These are phyloP conservation scores for Penicillium cinerascens DNA, from an alignment of 495 filamentous ascomycete species.

Conservation along the genomic window DNA sequence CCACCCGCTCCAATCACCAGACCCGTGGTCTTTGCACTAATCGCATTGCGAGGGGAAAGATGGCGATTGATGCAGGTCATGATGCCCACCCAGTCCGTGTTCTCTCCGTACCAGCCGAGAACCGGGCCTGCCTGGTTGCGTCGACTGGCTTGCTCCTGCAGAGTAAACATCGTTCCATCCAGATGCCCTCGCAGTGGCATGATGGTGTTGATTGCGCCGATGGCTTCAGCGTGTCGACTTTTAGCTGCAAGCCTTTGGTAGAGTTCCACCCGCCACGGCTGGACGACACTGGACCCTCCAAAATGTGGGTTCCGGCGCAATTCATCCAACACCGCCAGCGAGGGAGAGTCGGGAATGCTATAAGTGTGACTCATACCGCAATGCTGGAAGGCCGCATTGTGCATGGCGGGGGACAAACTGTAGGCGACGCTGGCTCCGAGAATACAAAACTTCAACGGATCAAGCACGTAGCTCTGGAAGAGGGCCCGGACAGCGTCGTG, in stretches of 20 bases:
- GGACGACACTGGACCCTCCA: conserved; percentile 68
- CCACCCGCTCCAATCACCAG: conserved; percentile 78
- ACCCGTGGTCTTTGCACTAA: conserved; percentile 64
- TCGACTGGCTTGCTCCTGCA: conserved; percentile 58
- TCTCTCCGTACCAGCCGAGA: conserved; percentile 72
- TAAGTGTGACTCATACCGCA: conserved; percentile 73
- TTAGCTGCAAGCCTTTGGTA: conserved; percentile 64
- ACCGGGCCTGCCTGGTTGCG: conserved; percentile 64
- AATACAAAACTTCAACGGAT: conserved; percentile 71
- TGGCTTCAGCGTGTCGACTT: conserved; percentile 72
- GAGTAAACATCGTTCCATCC: conserved; percentile 61
- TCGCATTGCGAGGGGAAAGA: conserved; percentile 74
- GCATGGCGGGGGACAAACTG: conserved; percentile 76
- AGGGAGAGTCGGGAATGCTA: conserved; percentile 58
- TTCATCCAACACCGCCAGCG: conserved; percentile 60
- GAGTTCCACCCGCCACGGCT: conserved; percentile 73
- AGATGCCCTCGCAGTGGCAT: conserved; percentile 64
- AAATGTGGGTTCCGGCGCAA: conserved; percentile 63
- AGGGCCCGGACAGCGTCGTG: conserved; percentile 55
- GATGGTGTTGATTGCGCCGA: conserved; percentile 81
- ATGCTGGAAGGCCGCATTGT: conserved; percentile 67
- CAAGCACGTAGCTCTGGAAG: conserved; percentile 53
- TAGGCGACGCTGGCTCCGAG: conserved; percentile 70
- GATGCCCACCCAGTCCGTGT: conserved; percentile 82
- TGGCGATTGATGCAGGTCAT: conserved; percentile 66